Evolutionary conservation across 345 rosid species (phyloP).

Genomic region (Boechera stricta): DNA sequence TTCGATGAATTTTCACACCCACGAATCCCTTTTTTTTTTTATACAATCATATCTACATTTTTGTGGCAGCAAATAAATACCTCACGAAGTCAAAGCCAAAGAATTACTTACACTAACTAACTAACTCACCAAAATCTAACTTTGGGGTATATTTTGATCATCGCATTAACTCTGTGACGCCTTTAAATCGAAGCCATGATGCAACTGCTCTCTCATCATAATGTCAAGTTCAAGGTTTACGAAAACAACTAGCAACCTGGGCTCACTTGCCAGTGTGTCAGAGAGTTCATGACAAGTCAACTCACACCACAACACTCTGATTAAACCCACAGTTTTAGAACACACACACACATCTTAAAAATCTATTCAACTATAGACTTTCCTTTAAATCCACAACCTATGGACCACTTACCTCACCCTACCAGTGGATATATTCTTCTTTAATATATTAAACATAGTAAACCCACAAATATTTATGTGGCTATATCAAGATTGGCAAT

Average conservation of each 20-base stretch:
- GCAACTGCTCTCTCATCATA: slow-evolving; percentile 37
- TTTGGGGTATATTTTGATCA: slow-evolving; percentile 14
- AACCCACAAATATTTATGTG: slow-evolving; percentile 36
- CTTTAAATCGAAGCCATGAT: slow-evolving; percentile 38
- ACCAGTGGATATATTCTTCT: slow-evolving; percentile 30
- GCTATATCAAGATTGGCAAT: slow-evolving; percentile 34
- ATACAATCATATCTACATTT: slow-evolving; percentile 10
- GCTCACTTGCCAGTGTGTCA: slow-evolving; percentile 49
- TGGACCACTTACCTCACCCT: slow-evolving; percentile 39
- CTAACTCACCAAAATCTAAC: not conserved
- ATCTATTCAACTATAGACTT: slow-evolving; percentile 42
- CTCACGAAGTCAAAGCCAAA: slow-evolving; percentile 27
- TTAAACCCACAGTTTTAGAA: slow-evolving; percentile 35
- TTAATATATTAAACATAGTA: slow-evolving; percentile 16
- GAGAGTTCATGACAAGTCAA: slow-evolving; percentile 47
- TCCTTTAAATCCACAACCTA: slow-evolving; percentile 42
- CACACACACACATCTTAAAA: slow-evolving; percentile 33
- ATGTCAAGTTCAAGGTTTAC: slow-evolving; percentile 35
- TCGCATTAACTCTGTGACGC: slow-evolving; percentile 33
- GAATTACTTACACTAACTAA: not conserved
- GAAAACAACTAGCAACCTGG: slow-evolving; percentile 44
- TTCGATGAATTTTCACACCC: not conserved
- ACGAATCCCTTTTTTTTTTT: not conserved
- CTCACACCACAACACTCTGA: slow-evolving; percentile 40
- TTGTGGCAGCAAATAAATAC: slow-evolving; percentile 21